Evolutionary conservation across 2,329 filamentous ascomycete species (phyloP).

Genomic region (Chalara sp.): DNA sequence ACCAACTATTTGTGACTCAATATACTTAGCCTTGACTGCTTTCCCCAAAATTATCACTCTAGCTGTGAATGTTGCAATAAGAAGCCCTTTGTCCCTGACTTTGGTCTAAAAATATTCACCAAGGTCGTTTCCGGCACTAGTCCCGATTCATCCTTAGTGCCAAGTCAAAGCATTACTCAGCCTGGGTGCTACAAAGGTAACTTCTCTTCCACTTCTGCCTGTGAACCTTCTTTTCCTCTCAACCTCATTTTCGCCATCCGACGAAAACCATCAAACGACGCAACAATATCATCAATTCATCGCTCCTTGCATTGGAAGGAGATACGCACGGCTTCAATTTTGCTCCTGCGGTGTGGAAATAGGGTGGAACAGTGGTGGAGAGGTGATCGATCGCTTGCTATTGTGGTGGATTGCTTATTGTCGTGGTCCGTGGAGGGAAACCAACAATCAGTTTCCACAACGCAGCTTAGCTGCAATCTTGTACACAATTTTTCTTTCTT

Average conservation of each 20-base stretch:
- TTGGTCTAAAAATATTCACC: no score
- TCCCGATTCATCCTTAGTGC: no score
- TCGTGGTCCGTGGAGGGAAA: slow-evolving; percentile 14
- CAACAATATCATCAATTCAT: neutral
- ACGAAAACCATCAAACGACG: neutral
- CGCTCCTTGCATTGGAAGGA: slow-evolving; percentile 3
- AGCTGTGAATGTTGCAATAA: no score
- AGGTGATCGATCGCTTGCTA: slow-evolving; percentile 17
- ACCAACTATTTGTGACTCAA: no score
- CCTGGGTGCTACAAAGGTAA: neutral
- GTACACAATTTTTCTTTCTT: slow-evolving; percentile 28
- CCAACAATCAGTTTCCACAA: slow-evolving; percentile 19
- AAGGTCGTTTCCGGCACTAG: no score
- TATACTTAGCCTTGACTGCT: no score
- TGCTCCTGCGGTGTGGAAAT: slow-evolving; percentile 7
- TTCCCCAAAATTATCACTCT: no score
- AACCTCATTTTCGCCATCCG: neutral
- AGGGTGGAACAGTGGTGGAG: slow-evolving; percentile 9
- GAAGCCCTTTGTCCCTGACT: no score
- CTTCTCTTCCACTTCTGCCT: neutral
- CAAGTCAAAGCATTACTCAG: no score
- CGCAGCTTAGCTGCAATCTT: slow-evolving; percentile 27
- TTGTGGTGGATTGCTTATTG: slow-evolving; percentile 7
- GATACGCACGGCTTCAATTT: neutral
- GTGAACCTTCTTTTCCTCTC: neutral